These are phyloP conservation scores for Boletus pseudopeckii DNA, from an alignment of 768 basidiomycete genomes.

Conservation along the genomic window DNA sequence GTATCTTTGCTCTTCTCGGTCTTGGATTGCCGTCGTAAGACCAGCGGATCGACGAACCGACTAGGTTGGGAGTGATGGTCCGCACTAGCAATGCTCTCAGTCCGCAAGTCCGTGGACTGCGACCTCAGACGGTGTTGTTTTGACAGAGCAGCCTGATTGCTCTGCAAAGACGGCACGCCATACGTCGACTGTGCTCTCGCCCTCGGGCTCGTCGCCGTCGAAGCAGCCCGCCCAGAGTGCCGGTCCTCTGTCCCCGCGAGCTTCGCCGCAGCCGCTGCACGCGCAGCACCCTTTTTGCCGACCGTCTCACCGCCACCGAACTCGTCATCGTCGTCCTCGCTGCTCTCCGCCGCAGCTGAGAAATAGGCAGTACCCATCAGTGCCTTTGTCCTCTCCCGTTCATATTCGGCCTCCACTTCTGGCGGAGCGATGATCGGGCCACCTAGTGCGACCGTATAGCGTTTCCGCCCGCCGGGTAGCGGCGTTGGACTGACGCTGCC, in stretches of 20 bases:
- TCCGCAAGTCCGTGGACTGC: slow-evolving; percentile 35
- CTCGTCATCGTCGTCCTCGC: slow-evolving; percentile 37
- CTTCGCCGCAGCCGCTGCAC: slow-evolving; percentile 33
- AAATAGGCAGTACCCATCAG: slow-evolving; percentile 43
- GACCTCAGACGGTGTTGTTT: slow-evolving; percentile 36
- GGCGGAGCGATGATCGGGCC: slow-evolving; percentile 54
- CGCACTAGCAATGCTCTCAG: slow-evolving; percentile 15
- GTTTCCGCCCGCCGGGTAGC: slow-evolving; percentile 50
- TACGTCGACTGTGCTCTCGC: slow-evolving; percentile 61
- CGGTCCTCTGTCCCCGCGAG: slow-evolving; percentile 26
- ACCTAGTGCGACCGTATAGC: slow-evolving; percentile 84
- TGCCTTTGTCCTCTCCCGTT: slow-evolving; percentile 24
- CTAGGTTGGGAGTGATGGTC: slow-evolving; percentile 8
- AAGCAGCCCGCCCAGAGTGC: slow-evolving; percentile 7
- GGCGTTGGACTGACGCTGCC: slow-evolving; percentile 69
- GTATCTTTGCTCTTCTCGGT: slow-evolving; percentile 40
- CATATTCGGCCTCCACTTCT: slow-evolving; percentile 28
- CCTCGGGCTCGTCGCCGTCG: slow-evolving; percentile 26
- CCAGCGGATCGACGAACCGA: slow-evolving; percentile 76
- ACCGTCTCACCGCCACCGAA: slow-evolving; percentile 45
- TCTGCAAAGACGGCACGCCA: slow-evolving; percentile 33
- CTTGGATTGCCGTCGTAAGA: slow-evolving; percentile 62
- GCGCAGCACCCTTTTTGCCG: slow-evolving; percentile 45
- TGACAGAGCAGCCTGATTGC: slow-evolving; percentile 25
- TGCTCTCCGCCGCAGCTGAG: slow-evolving; percentile 37